Percentiles rank a stretch among this genome's conserved stretches.
Conservation (phyloP, 192 early-diverging fungal genomes). For the Mortierella alpina region DNA sequence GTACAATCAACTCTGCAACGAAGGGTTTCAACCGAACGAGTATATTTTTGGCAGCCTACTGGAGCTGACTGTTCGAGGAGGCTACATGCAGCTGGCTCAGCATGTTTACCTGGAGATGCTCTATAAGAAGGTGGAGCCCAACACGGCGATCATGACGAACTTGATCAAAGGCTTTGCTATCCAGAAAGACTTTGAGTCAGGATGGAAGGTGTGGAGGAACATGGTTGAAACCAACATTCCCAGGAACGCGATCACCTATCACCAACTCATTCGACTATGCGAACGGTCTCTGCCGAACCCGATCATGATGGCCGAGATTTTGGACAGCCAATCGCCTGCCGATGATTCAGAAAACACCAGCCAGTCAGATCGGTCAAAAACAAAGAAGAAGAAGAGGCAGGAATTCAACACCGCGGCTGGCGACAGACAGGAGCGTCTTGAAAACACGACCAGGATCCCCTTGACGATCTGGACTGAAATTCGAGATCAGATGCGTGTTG, state of each 20-base stretch:
- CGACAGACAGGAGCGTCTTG: background rate
- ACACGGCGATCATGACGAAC: conserved; percentile 42
- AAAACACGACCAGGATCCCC: conserved; percentile 22
- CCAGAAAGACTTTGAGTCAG: conserved; percentile 46
- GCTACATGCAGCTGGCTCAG: conserved; percentile 23
- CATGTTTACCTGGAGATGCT: conserved; percentile 41
- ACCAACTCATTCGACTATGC: conserved; percentile 49
- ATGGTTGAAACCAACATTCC: conserved; percentile 44
- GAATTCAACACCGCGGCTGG: background rate
- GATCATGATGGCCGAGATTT: conserved; percentile 4
- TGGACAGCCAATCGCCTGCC: background rate
- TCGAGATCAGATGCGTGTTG: conserved; percentile 30
- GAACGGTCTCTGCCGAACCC: conserved; percentile 30
- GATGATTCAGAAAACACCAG: background rate
- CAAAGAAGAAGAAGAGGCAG: background rate
- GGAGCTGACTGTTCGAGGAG: conserved; percentile 17
- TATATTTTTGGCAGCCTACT: conserved; percentile 30
- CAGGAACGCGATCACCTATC: conserved; percentile 39
- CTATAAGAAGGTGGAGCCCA: conserved; percentile 23
- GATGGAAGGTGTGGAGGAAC: conserved; percentile 37
- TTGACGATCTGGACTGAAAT: conserved; percentile 23
- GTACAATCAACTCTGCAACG: conserved; percentile 39
- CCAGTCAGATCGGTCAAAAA: background rate
- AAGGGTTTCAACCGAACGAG: conserved; percentile 31
- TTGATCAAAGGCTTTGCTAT: conserved; percentile 46